These are phyloP conservation scores for Podila minutissima DNA, from an alignment of 192 early-diverging fungal genomes.

Conservation along the genomic window DNA sequence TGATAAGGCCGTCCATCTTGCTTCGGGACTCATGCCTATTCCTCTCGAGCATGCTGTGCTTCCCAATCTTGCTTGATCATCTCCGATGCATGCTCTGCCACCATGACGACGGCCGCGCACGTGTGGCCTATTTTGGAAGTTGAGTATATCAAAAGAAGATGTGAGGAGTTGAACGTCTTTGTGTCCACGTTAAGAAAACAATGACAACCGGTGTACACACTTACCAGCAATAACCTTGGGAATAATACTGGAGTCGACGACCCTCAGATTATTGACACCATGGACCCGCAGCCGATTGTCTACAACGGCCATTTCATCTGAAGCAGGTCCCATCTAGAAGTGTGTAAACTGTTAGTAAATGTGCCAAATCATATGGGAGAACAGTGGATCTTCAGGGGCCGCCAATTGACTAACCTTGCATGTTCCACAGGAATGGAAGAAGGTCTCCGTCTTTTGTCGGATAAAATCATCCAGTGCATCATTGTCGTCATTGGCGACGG, in stretches of 20 bases:
- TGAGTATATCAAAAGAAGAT: no score
- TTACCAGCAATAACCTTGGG: conserved; percentile 2
- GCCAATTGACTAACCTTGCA: conserved; percentile 1
- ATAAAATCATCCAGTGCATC: not conserved
- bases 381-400: no score
- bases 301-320: not conserved
- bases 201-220: not conserved
- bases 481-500: not conserved
- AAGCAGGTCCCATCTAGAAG: not conserved
- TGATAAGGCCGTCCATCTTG: no score
- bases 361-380: no score
- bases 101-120: not conserved
- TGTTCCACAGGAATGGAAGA: conserved; percentile 1
- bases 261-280: not conserved
- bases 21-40: no score
- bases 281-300: not conserved
- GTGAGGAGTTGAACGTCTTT: not conserved
- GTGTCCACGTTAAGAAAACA: not conserved
- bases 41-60: no score
- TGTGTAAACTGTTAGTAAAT: no score
- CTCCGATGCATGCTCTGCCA: not conserved
- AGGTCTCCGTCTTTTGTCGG: not conserved
- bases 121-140: not conserved
- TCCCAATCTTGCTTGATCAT: not conserved
- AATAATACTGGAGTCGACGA: not conserved